Conservation (phyloP, 768 basidiomycete species). For the Lenzites betulinus region DNA sequence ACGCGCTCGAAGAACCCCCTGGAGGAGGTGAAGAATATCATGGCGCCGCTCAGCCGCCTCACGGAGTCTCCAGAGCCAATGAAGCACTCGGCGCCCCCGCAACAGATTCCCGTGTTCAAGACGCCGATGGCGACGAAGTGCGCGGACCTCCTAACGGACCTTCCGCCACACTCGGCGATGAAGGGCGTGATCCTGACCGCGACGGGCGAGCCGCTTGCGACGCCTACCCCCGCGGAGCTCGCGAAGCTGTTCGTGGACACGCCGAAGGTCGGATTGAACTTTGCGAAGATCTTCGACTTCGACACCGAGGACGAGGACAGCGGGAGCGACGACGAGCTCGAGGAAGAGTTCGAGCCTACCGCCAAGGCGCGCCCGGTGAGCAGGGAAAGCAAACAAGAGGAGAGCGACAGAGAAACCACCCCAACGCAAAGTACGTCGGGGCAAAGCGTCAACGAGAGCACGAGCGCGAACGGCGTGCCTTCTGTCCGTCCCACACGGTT, state of each 20-base stretch:
- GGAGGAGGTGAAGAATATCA: conserved; percentile 75
- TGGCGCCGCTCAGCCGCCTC: conserved; percentile 50
- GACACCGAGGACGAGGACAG: conserved; percentile 36
- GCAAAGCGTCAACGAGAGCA: background rate
- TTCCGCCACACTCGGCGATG: conserved; percentile 41
- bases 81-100: conserved; percentile 8
- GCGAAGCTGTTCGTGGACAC: conserved; percentile 67
- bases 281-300: conserved; percentile 78
- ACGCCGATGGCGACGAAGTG: conserved; percentile 49
- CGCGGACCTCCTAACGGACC: conserved; percentile 14
- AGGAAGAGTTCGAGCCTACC: conserved; percentile 32
- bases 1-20: conserved; percentile 53
- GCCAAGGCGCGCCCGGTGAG: conserved; percentile 10
- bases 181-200: conserved; percentile 73
- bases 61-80: conserved; percentile 29
- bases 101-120: conserved; percentile 41
- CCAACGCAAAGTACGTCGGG: conserved; percentile 24
- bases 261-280: conserved; percentile 72
- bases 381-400: conserved; percentile 4
- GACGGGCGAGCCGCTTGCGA: conserved; percentile 73
- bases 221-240: conserved; percentile 68
- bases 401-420: conserved; percentile 19
- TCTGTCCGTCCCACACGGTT: conserved; percentile 29
- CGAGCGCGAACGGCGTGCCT: background rate
- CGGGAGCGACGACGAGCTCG: conserved; percentile 30